Conservation (phyloP, 495 filamentous ascomycete genomes). For the Cercophora samala region DNA sequence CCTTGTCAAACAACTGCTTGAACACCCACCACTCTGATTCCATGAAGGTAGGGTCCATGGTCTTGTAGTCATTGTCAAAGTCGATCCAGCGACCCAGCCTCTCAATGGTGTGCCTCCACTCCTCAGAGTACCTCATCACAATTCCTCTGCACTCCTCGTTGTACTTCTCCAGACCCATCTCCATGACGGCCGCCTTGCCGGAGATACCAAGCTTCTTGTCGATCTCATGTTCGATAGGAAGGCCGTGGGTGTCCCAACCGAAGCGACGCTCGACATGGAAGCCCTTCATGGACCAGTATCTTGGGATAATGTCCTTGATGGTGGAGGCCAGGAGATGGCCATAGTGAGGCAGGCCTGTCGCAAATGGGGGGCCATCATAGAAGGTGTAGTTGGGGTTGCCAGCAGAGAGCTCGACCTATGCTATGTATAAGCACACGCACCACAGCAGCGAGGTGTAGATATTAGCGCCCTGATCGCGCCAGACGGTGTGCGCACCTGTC, state of each 20-base stretch:
- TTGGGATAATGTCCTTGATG: conserved; percentile 94
- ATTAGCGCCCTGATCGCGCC: conserved; percentile 13
- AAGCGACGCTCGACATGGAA: conserved; percentile 73
- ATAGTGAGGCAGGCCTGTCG: conserved; percentile 79
- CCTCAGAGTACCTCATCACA: conserved; percentile 86
- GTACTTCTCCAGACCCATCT: conserved; percentile 86
- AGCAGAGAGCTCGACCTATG: conserved; percentile 46
- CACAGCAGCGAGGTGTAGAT: background rate
- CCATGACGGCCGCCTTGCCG: conserved; percentile 80
- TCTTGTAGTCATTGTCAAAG: conserved; percentile 99
- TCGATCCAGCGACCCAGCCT: conserved; percentile 95
- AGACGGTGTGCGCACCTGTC: conserved; percentile 19
- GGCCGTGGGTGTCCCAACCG: conserved; percentile 87
- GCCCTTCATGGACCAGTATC: conserved; percentile 98
- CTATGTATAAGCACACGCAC: conserved; percentile 30
- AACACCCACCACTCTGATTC: conserved; percentile 97
- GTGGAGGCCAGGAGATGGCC: conserved; percentile 94
- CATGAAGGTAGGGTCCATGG: conserved; percentile 94
- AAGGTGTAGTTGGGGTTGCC: conserved; percentile 76
- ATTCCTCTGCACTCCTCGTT: conserved; percentile 91
- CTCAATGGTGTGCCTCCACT: conserved; percentile 90
- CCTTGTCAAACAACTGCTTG: conserved; percentile 87
- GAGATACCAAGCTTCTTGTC: conserved; percentile 95
- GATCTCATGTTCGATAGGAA: conserved; percentile 97
- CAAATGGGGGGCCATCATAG: conserved; percentile 69